Evolutionary conservation across 306 rosid species (phyloP), one percentile per base, ranked within the genome.

Genomic region (Boehmeria nivea): DNA sequence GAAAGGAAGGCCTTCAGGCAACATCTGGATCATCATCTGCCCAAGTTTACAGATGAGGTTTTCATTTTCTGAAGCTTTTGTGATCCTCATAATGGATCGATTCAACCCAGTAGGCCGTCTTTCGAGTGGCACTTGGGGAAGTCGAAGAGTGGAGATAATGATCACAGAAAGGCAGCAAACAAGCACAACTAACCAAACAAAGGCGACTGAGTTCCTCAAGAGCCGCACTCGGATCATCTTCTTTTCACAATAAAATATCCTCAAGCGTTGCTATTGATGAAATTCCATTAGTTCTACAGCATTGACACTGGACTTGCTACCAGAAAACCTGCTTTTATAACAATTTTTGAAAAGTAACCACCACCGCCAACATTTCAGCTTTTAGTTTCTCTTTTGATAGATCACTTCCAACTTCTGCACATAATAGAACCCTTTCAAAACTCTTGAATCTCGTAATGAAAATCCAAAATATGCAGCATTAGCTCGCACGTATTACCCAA

Each of bases 1-100:
- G 26, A 91, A 91, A 26, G 84, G 72, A 44, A 91, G 94, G 78
- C 82, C 96, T 27, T 72, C 78, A 16, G 96, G 95, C 72, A 91
- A 64, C 95, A 87, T 84, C 31, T 80, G 78, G 33, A 87, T 11
- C 96, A 87, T 91, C 85, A 87, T 87, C 69, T 72, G 76, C 12
- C 89, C 95, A 19, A 87, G 76, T 58, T 63, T 74, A 0, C 89
- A 75, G 22, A 73, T 36, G 11, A 69, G 59, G 3, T 31, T 56
- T n/a, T 25, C 54, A 59, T 70, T 54, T 33, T 71, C 46, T 1
- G 75, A 38, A 37, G 64, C 9, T 24, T 60, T 16, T 65, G 72
- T 73, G 53, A 58, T 63, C 46, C 57, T 69, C 44, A 63, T 48
- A 9, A 52, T 46, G n/a, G n/a, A n/a, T 51, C 40, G 75, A 50